Evolutionary conservation across 2,329 filamentous ascomycete species (phyloP), one percentile per base, ranked within the genome.

Genomic region (Xylariales sp.): DNA sequence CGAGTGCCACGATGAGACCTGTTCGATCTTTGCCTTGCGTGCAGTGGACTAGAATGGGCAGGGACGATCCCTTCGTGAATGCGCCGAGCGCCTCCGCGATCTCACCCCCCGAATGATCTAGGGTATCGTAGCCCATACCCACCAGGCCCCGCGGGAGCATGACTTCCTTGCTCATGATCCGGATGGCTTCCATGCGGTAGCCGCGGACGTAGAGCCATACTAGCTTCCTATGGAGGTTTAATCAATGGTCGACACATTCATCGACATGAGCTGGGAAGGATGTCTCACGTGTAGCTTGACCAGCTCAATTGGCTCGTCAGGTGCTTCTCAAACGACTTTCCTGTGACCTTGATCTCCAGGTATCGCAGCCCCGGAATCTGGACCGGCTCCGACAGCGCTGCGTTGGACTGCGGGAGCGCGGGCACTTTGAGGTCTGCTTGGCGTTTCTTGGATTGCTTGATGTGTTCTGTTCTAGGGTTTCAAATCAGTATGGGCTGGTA

Each of bases 11-110:
- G 9, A 86, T 69, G 10, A 95, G 66, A 0, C 89, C 89, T 2
- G 80, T 89, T 2, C 89, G 77, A 56, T 95, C 89, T 59, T 95
- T 95, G 44, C 89, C 89, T 55, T 94, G 88, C 1, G 88, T 93
- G 61, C 89, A 95, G 61, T 95, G 88, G 3, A 93, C 66, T 6
- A 95, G 58, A 1, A 82, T 62, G 0, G 88, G 88, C 48, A 81
- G 79, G 12, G 70, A 70, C 0, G 60, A 51, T 3, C 67, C 58
- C 1, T 70, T 58, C 8, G 70, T 63, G 18, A 79, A 60, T 5
- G 76, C 60, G 6, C 66, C 62, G 27, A 82, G 73, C 20, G 74
- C 64, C 53, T 70, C 37, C 24, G 12, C 70, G 14, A 88, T 73
- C 55, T 87, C 83, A 1, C 64, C 59, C 0, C 74, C 77, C 39